Base-by-base conservation (phyloP, 2,329 filamentous ascomycete species). In the Clonostachys byssicola region DNA sequence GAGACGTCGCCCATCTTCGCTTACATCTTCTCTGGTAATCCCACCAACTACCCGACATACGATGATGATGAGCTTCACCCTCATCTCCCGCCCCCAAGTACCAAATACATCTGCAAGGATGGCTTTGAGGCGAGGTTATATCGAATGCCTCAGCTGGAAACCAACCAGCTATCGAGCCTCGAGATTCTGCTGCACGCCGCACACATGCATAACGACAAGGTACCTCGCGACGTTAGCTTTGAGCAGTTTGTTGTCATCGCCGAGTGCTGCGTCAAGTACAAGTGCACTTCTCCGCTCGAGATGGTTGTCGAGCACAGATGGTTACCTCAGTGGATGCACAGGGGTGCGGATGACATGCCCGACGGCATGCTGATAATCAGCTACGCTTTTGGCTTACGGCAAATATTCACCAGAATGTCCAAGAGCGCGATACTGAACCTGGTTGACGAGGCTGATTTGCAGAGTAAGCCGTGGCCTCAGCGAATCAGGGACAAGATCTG, bases 1-100 rank as follows among this genome's bases (percentile, higher is more conserved):
- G 73, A 78, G 57, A 71, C 71, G 1, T 80, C 77, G 12, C 72
- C 75, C 7, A 66, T 79, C 5, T 80, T 80, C 50, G 68, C 69
- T 0, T 64, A 69, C 39, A 73, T 78, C 59, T 75, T 80, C 44
- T 54, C 60, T 2, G 60, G 60, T 0, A 56, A 60, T 43, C 42
- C 59, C 9, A 59, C 49, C 51, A 59, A 63, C 54, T 49, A 59
- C 7, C 54, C 59, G 7, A 41, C 65, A 0, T 59, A 68, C 47
- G 67, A 70, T n/a, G 61, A 64, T 8, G 65, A 66, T 4, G 64
- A 68, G 42, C 62, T 70, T 6, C 50, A 57, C 6, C 52, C 56
- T 3, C 61, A 68, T 23, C 54, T 70, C 2, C 68, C 71, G 0
- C 58, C 65, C 0, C 55, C 63, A 0, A 62, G 70, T 2, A 61